Evolutionary conservation across 2,329 filamentous ascomycete species (phyloP), one percentile per base, ranked within the genome.

Genomic region (Ilyonectria destructans): DNA sequence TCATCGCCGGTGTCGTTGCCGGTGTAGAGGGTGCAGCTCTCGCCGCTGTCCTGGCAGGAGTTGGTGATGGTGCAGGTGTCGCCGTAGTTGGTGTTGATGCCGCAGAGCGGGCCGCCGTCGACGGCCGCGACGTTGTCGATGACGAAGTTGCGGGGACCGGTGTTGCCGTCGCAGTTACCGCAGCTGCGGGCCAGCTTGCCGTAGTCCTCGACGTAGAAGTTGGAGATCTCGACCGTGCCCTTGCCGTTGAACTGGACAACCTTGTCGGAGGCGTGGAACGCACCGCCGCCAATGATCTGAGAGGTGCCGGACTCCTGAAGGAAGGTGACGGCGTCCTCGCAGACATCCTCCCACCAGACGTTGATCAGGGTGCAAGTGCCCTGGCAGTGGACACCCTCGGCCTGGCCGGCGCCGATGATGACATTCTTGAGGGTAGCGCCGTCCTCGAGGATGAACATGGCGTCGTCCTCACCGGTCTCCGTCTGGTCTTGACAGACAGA

Each of bases 381-480:
- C 59, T 82, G 77, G 77, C 86, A 88, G 79, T 88, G 85, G 23
- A 88, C 81, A 58, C 83, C 86, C 76, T 86, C 86, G 26, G 83
- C 81, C 67, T 86, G 80, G 65, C 85, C 82, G 15, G 80, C 80
- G 8, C 87, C 85, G 62, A 88, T 87, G 74, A 88, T 86, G 74
- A 85, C 85, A 73, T 88, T 88, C 67, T 81, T 83, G 31, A 88
- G 75, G n/a, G 82, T 85, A 43, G 82, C 87, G 51, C 86, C 86
- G 56, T 84, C 80, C 74, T 84, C 80, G 64, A 89, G 79, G 67
- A 86, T 80, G 82, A 88, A 88, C 75, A 88, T 85, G 51, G 86
- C 84, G 65, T 74, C 73, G 9, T 59, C 67, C 45, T 76, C 70
- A 8, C 75, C 72, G 2, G 72, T 77, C 62, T 77, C 78, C 9